These are phyloP conservation scores for Monosporozyma aerobia DNA, from an alignment of 805 yeast genomes.

Conservation along the genomic window DNA sequence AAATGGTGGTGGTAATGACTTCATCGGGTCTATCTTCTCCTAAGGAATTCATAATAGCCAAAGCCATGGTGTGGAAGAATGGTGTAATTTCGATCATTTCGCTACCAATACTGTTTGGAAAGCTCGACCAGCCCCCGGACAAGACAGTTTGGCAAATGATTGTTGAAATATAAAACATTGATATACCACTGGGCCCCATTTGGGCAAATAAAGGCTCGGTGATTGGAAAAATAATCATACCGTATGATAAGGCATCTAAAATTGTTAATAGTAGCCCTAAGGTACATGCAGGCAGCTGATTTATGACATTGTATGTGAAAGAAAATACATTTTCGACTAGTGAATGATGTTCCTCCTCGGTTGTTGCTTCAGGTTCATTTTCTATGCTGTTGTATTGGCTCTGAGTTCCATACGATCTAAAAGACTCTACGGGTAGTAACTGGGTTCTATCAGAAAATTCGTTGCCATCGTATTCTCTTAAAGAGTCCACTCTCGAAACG, in stretches of 20 bases:
- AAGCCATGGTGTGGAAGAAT: conserved; percentile 92
- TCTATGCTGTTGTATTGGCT: background rate
- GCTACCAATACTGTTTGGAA: conserved; percentile 86
- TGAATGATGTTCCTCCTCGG: background rate
- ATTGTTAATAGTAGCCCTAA: conserved; percentile 79
- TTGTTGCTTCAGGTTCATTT: background rate
- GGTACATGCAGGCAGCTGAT: conserved; percentile 64
- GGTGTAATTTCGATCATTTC: conserved; percentile 99
- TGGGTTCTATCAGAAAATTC: background rate
- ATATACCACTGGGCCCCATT: conserved; percentile 80
- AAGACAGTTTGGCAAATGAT: conserved; percentile 82
- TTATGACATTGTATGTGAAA: conserved; percentile 6
- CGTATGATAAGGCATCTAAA: conserved; percentile 88
- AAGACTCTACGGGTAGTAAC: background rate
- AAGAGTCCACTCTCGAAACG: background rate
- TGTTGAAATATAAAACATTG: conserved; percentile 90
- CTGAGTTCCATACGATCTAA: background rate
- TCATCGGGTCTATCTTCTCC: conserved; percentile 44
- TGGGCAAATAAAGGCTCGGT: conserved; percentile 68
- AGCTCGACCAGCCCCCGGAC: conserved; percentile 85
- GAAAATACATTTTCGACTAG: conserved; percentile 1
- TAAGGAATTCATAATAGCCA: conserved; percentile 41
- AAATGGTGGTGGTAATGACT: conserved; percentile 73
- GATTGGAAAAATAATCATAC: conserved; percentile 94
- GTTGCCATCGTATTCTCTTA: background rate